Conservation (phyloP, 2,329 filamentous ascomycete genomes). For the Thielaviopsis ethacetica region DNA sequence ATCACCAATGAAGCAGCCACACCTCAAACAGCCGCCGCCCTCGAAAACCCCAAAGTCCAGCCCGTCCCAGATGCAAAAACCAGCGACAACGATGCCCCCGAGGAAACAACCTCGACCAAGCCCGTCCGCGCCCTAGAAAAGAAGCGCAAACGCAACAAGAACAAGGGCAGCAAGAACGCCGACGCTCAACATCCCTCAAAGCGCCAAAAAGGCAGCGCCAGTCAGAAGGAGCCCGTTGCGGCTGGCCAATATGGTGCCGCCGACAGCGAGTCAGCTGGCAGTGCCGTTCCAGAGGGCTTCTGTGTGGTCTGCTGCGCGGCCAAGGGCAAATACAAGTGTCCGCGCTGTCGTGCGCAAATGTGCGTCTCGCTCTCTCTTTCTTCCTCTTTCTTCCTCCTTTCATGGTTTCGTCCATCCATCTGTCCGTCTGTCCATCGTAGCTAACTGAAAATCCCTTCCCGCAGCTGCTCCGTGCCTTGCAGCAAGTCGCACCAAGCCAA, state of each 20-base stretch:
- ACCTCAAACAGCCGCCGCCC: not conserved
- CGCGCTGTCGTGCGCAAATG: slow-evolving; percentile 42
- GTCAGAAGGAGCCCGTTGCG: not conserved
- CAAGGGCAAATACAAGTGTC: slow-evolving; percentile 45
- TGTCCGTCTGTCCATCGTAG: not conserved
- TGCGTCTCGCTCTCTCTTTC: slow-evolving; percentile 21
- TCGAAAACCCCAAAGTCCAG: not conserved
- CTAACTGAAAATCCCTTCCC: not conserved
- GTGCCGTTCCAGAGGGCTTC: slow-evolving; percentile 2
- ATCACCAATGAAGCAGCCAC: no score
- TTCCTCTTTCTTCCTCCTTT: not conserved
- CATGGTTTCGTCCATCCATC: no score
- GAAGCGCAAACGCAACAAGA: slow-evolving; percentile 8
- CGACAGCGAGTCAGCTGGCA: not conserved
- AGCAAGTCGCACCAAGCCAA: slow-evolving; percentile 35
- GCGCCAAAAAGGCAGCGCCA: not conserved
- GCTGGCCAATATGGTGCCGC: not conserved
- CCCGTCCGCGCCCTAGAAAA: slow-evolving; percentile 7
- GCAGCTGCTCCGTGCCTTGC: slow-evolving; percentile 43
- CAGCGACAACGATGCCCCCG: slow-evolving; percentile 5
- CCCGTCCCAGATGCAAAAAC: not conserved
- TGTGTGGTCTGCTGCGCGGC: slow-evolving; percentile 38
- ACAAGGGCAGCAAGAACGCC: not conserved
- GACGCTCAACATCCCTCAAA: not conserved
- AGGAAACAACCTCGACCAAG: slow-evolving; percentile 5